Evolutionary conservation across 2,329 filamentous ascomycete genomes (phyloP), one percentile per base, ranked within the genome.

Genomic region (Trichoderma sp.): DNA sequence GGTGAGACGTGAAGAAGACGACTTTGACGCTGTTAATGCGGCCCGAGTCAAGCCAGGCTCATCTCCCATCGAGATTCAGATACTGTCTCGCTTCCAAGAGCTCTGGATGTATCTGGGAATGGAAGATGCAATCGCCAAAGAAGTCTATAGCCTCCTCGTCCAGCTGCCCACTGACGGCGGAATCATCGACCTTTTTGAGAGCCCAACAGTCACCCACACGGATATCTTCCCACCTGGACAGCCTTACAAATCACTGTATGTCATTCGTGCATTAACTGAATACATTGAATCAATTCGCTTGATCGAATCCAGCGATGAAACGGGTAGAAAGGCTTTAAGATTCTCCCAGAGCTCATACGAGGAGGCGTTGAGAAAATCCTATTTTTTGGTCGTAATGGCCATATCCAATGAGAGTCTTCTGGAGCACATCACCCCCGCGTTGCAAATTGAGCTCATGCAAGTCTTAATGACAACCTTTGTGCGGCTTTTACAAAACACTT

Each of bases 31-130:
- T 10, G 79, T 81, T 4, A 79, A 82, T 68, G 76, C 84, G 31
- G 73, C 82, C 71, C 76, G 83, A 35, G 80, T 85, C 64, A 83
- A 82, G 71, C 84, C 80, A 63, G 88, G 82, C 61, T 86, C 82
- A 58, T 89, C 82, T 71, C 86, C 82, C 43, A 85, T 98, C 3
- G 93, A 98, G 76, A 85, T 88, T 14, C 92, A 95, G 74, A 89
- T 98, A 27, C 82, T 96, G 73, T 86, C 89, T 69, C 92, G 96
- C 78, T 97, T 97, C 75, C 87, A 92, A 66, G 89, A 95, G 71
- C 81, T 99, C 29, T 97, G 96, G 85, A 87, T 88, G 55, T 91
- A 95, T 75, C 84, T 98, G 66, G 88, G 89, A 72, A 87, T 94
- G 81, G 87, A 92, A 56, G 89, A 94, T 70, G 84, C 82, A 61